These are phyloP conservation scores for Leccinellum albellum DNA, from an alignment of 768 basidiomycete species.

Conservation along the genomic window DNA sequence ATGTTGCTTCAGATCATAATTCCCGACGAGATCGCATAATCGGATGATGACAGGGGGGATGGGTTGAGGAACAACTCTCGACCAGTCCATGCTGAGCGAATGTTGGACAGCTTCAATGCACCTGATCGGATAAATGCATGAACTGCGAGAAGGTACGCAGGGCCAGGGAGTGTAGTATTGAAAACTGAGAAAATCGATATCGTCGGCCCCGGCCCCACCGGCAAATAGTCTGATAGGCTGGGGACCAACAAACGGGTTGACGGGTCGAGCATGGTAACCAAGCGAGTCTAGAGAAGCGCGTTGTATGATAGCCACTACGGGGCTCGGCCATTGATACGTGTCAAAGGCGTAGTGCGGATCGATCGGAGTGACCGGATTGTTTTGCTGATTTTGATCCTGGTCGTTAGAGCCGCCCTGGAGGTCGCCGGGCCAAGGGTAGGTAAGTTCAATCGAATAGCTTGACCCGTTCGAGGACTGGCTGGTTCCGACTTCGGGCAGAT, in stretches of 20 bases:
- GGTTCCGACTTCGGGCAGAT: neutral
- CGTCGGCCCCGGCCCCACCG: slow-evolving; percentile 4
- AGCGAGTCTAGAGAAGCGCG: slow-evolving; percentile 2
- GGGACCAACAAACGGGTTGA: neutral
- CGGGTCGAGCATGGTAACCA: neutral
- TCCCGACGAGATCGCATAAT: slow-evolving; percentile 12
- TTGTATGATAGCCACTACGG: slow-evolving; percentile 9
- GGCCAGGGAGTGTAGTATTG: slow-evolving; percentile 6
- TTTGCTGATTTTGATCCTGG: neutral
- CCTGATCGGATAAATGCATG: slow-evolving; percentile 7
- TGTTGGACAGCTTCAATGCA: slow-evolving; percentile 10
- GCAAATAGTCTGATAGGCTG: slow-evolving; percentile 5
- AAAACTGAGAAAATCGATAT: slow-evolving; percentile 1
- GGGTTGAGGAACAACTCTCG: slow-evolving; percentile 13
- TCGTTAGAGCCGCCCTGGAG: neutral
- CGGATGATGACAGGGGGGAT: slow-evolving; percentile 23
- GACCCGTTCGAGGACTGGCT: neutral
- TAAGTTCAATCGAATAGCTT: neutral
- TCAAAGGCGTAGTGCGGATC: neutral
- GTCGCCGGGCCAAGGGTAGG: neutral
- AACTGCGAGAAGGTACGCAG: neutral
- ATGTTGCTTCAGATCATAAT: neutral
- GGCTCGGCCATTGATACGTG: slow-evolving; percentile 12
- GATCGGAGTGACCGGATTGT: neutral
- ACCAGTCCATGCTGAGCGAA: slow-evolving; percentile 5